Percentiles rank a stretch among this genome's conserved stretches.
phyloP scores from a whole-genome alignment of 2,329 filamentous ascomycete species.

The Pseudocercospora macadamiae region DNA sequence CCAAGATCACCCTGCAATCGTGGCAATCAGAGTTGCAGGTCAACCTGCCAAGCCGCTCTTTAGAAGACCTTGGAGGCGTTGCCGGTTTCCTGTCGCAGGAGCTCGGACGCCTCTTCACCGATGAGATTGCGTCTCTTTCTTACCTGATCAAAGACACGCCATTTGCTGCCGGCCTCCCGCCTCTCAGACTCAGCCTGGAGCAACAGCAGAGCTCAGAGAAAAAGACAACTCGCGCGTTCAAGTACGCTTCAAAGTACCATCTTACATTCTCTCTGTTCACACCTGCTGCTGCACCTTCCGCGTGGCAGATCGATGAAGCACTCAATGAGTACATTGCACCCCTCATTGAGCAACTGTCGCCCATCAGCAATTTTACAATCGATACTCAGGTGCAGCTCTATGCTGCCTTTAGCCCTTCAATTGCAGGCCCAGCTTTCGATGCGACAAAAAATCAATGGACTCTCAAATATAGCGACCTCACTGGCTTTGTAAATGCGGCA shows the following conservation, averaged over 20 bases:
- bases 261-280: constrained; percentile 95
- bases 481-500: constrained; percentile 94
- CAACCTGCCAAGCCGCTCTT: constrained; percentile 70
- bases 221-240: constrained; percentile 81
- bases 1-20: constrained; percentile 66
- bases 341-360: constrained; percentile 73
- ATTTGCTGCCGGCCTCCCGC: constrained; percentile 24
- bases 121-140: constrained; percentile 81
- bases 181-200: constrained; percentile 38
- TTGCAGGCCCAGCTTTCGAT: constrained; percentile 60
- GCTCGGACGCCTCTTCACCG: constrained; percentile 75
- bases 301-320: constrained; percentile 87
- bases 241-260: constrained; percentile 92
- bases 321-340: constrained; percentile 80
- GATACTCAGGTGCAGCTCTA: constrained; percentile 97
- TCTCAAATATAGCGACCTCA: constrained; percentile 81
- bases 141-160: constrained; percentile 36
- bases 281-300: constrained; percentile 73
- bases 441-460: constrained; percentile 62
- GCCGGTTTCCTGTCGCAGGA: constrained; percentile 78
- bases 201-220: constrained; percentile 55
- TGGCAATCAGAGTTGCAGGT: constrained; percentile 75
- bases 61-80: constrained; percentile 67
- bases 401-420: constrained; percentile 68
- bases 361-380: constrained; percentile 93